phyloP scores from a whole-genome alignment of 2,329 filamentous ascomycete species.

The Colletotrichum plurivorum region DNA sequence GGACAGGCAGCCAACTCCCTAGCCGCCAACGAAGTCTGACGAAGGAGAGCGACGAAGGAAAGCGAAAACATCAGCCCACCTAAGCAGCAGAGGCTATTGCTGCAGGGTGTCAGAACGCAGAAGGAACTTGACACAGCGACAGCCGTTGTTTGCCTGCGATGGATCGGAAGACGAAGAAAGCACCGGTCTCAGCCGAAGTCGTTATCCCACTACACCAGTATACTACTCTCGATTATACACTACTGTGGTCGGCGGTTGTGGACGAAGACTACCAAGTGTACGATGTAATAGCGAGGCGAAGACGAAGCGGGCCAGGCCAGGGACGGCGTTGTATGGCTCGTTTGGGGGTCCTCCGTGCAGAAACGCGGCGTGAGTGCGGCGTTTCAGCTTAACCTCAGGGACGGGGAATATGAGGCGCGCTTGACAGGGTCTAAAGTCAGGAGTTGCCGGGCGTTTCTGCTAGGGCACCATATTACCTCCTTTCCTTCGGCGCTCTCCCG shows the following conservation, averaged over 20 bases:
- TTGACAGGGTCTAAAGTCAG: constrained; percentile 21
- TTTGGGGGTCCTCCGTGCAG: constrained; percentile 45
- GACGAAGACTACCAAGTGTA: neutral
- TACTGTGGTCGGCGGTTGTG: no score
- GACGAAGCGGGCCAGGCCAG: constrained; percentile 1
- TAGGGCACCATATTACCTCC: neutral
- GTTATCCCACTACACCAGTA: no score
- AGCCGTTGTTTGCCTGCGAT: no score
- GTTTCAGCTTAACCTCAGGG: constrained; percentile 24
- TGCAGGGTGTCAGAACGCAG: no score
- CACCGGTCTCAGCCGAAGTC: no score
- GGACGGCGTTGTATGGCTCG: constrained; percentile 41
- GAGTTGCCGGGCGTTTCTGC: constrained; percentile 19
- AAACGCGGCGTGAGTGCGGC: neutral
- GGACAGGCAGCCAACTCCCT: constrained; percentile 11
- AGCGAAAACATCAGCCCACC: no score
- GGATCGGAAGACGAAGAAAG: no score
- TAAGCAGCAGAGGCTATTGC: no score
- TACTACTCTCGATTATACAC: no score
- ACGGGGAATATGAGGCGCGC: constrained; percentile 10
- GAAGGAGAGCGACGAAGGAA: neutral
- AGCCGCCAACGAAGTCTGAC: neutral
- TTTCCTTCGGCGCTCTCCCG: constrained; percentile 14
- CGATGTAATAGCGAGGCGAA: neutral
- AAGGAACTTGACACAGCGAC: no score